Conservation (phyloP, 176 grass and related monocot species). For the Phoenix dactylifera region DNA sequence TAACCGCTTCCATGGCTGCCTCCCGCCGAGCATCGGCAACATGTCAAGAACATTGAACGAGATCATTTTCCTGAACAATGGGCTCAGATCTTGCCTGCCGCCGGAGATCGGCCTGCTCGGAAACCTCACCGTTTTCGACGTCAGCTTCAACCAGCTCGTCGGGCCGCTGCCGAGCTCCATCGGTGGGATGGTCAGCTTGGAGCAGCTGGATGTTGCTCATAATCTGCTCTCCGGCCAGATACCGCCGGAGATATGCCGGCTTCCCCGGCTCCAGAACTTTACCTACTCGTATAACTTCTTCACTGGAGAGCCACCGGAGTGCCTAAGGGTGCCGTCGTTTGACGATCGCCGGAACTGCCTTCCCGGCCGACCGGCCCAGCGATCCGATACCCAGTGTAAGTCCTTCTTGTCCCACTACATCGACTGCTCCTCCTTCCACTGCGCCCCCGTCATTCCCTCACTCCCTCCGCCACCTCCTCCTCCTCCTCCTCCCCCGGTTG, state of each 20-base stretch:
- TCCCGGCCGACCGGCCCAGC: slow-evolving; percentile 39
- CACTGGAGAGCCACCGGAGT: slow-evolving; percentile 45
- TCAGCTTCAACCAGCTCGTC: slow-evolving; percentile 64
- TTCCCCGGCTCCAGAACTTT: slow-evolving; percentile 66
- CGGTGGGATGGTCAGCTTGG: slow-evolving; percentile 26
- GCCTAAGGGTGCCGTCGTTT: slow-evolving; percentile 30
- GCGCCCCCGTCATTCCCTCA: slow-evolving; percentile 7
- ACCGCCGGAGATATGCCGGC: slow-evolving; percentile 48
- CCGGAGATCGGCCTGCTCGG: slow-evolving; percentile 44
- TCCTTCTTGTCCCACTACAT: slow-evolving; percentile 42
- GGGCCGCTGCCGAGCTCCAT: slow-evolving; percentile 49
- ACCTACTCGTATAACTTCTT: slow-evolving; percentile 79
- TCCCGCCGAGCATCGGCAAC: slow-evolving; percentile 60
- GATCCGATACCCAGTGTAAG: slow-evolving; percentile 41
- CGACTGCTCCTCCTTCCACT: slow-evolving; percentile 20
- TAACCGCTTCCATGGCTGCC: slow-evolving; percentile 69
- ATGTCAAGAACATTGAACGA: slow-evolving; percentile 71
- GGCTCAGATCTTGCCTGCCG: slow-evolving; percentile 59
- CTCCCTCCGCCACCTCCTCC: neutral
- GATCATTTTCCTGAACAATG: slow-evolving; percentile 69
- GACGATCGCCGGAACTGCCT: slow-evolving; percentile 60
- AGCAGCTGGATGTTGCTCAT: slow-evolving; percentile 68
- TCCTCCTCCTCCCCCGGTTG: neutral
- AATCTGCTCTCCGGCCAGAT: slow-evolving; percentile 57
- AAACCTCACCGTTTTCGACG: slow-evolving; percentile 58